Conservation (phyloP, 2,329 filamentous ascomycete genomes). For the Neonectria ditissima region DNA sequence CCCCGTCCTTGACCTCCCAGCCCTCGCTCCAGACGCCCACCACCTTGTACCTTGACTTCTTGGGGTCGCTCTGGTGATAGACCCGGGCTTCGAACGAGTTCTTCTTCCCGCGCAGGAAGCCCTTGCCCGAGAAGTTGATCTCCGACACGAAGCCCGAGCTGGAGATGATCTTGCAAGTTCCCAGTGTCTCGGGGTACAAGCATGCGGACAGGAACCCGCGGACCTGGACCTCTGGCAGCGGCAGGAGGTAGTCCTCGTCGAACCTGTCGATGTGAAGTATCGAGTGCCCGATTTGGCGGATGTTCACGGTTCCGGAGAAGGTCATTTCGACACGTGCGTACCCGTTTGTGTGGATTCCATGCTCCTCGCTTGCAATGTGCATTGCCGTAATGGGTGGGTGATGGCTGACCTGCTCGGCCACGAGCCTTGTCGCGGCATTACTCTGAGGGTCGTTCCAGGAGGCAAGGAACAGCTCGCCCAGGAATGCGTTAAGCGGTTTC, state of each 20-base stretch:
- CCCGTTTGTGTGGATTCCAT: constrained; percentile 61
- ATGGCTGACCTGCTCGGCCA: constrained; percentile 63
- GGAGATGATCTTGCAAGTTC: constrained; percentile 59
- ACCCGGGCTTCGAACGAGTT: constrained; percentile 60
- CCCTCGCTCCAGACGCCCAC: constrained; percentile 39
- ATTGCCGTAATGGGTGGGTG: constrained; percentile 67
- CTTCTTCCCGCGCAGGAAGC: constrained; percentile 51
- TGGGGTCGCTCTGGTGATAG: constrained; percentile 52
- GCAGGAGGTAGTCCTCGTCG: constrained; percentile 62
- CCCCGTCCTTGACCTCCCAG: constrained; percentile 44
- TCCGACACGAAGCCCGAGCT: constrained; percentile 60
- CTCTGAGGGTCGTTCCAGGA: constrained; percentile 48
- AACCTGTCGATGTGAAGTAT: constrained; percentile 62
- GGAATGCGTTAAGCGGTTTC: constrained; percentile 65
- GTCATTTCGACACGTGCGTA: constrained; percentile 66
- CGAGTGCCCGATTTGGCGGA: constrained; percentile 63
- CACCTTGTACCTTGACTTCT: constrained; percentile 28
- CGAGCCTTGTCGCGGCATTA: constrained; percentile 47
- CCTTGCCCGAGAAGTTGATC: constrained; percentile 60
- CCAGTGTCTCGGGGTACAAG: constrained; percentile 61
- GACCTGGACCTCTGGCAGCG: constrained; percentile 61
- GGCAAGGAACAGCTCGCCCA: constrained; percentile 63
- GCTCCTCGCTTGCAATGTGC: constrained; percentile 57
- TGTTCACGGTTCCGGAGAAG: constrained; percentile 61
- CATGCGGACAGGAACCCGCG: constrained; percentile 60